These are phyloP conservation scores for Dictyostelium intermedium DNA, from an alignment of 78 protist species.

Conservation along the genomic window DNA sequence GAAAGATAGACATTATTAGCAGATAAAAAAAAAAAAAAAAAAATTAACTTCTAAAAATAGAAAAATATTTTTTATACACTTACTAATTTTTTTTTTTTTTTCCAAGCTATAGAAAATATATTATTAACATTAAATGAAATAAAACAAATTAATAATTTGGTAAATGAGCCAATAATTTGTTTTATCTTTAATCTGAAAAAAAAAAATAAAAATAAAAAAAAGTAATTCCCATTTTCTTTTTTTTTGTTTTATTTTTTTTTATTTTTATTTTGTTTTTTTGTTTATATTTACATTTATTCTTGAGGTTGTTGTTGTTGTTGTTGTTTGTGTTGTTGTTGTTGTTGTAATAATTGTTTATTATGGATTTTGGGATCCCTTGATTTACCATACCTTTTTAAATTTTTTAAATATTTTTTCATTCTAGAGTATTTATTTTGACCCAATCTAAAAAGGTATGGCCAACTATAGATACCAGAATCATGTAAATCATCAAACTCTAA, in stretches of 20 bases:
- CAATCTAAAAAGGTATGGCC: slow-evolving; percentile 18
- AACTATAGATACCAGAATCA: slow-evolving; percentile 53
- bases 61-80: not conserved
- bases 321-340: not conserved
- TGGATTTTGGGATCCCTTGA: slow-evolving; percentile 51
- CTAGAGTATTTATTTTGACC: slow-evolving; percentile 34
- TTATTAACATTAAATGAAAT: no score
- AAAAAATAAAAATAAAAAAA: no score
- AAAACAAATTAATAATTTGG: not conserved
- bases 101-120: not conserved
- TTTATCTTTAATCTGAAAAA: not conserved
- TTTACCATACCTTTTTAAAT: slow-evolving; percentile 3
- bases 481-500: slow-evolving; percentile 51
- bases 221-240: no score
- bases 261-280: no score
- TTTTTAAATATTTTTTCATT: slow-evolving; percentile 39
- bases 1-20: no score
- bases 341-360: slow-evolving; percentile 4
- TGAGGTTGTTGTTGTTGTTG: not conserved
- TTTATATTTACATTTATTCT: not conserved
- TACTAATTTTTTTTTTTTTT: no score
- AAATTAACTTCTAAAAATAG: not conserved
- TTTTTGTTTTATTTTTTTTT: no score
- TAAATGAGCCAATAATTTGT: not conserved
- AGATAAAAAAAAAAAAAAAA: not conserved